A percentile compares a stretch with the other conserved stretches of the same genome.
phyloP scores from a whole-genome alignment of 2,329 filamentous ascomycete genomes.

The Penicillium sp. region DNA sequence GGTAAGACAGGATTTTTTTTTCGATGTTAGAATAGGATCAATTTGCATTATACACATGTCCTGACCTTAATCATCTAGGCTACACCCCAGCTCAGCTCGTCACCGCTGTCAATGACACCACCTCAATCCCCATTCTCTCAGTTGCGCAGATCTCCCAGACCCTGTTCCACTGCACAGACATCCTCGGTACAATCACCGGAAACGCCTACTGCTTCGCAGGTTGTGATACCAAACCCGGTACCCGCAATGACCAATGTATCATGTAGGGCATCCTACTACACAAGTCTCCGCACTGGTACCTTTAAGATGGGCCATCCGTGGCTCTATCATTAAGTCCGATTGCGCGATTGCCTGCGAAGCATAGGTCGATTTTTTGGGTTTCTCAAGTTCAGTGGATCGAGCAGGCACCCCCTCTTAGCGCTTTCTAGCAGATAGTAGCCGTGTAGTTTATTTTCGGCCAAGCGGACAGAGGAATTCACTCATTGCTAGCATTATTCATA shows the following conservation, averaged over 20 bases:
- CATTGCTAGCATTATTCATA: constrained; percentile 1
- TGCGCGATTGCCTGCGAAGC: not conserved
- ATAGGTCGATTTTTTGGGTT: not conserved
- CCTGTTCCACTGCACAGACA: constrained; percentile 19
- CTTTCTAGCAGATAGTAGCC: not conserved
- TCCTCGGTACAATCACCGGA: constrained; percentile 16
- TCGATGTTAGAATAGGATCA: too few relatives aligned
- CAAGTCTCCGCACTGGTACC: not conserved
- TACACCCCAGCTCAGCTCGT: constrained; percentile 14
- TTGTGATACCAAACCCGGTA: constrained; percentile 14
- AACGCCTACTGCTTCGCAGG: constrained; percentile 20
- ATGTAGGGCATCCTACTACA: constrained; percentile 2
- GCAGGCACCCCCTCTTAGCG: constrained; percentile 4
- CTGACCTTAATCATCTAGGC: not conserved
- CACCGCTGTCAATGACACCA: constrained; percentile 17
- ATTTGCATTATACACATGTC: too few relatives aligned
- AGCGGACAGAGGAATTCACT: constrained; percentile 4
- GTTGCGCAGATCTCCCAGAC: constrained; percentile 11
- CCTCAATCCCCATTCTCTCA: constrained; percentile 9
- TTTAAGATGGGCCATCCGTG: not conserved
- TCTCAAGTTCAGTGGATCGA: not conserved
- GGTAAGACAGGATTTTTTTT: not conserved
- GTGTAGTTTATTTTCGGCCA: not conserved
- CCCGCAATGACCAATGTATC: constrained; percentile 18
- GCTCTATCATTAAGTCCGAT: not conserved